Evolutionary conservation across 2,329 filamentous ascomycete species (phyloP), one percentile per base, ranked within the genome.

Genomic region (Pseudocercospora ulei): DNA sequence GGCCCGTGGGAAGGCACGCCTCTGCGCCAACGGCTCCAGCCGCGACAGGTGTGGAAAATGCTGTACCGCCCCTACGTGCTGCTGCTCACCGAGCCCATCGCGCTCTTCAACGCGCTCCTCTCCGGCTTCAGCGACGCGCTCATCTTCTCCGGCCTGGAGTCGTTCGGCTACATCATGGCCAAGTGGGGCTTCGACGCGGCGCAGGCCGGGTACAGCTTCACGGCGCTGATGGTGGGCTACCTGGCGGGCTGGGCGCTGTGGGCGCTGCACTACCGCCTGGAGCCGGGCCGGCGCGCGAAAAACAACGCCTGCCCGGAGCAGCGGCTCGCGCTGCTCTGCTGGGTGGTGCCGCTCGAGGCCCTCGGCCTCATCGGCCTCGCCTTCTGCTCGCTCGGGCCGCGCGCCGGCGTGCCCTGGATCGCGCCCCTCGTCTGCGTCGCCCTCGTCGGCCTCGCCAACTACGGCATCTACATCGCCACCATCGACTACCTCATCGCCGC

Each of bases 141-240:
- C 3, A 83, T 84, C 61, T 85, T 84, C 65, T 82, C 81, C 67
- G 82, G 80, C 57, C 75, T 84, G 38, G 77, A 84, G 56, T 80
- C 75, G 0, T 85, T 82, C 50, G 61, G 65, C 0, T 66, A 82
- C 1, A 79, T 85, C 2, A 81, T 82, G 52, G 30, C 29, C 7
- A 60, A 65, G 9, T 85, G 78, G 77, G 53, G 62, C 28, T 84
- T 84, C 49, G 61, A 61, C 13, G 67, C 69, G 5, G 60, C 77
- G 2, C 60, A 69, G 5, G 62, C 76, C 1, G 77, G 76, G 0
- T 63, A 81, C 13, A 60, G 73, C 0, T 80, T 83, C 56, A 49
- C 46, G 23, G 53, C 56, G 2, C 76, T 83, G 26, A 69, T 78
- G 13, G 48, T 82, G 14, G 79, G 78, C 2, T 84, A 84, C 51